Percentiles rank a stretch among this genome's conserved stretches.
Conservation (phyloP, 805 yeast species). For the Schizosaccharomyces pombe region ASM294v3 CU329670.1:845001-845500, state of each 20-base stretch:
- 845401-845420: conserved; percentile 41
- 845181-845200: conserved; percentile 48
- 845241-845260: conserved; percentile 60
- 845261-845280: conserved; percentile 34
- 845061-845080: not conserved
- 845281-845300: conserved; percentile 17
- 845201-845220: conserved; percentile 67
- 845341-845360: conserved; percentile 28
- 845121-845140: not conserved
- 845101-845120: not conserved
- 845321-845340: conserved; percentile 29
- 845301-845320: conserved; percentile 27
- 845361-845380: conserved; percentile 28
- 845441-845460: conserved; percentile 50
- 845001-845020: too few species aligned
- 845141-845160: conserved; percentile 28
- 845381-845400: conserved; percentile 30
- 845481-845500: conserved; percentile 76
- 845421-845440: conserved; percentile 49
- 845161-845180: conserved; percentile 60
- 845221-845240: conserved; percentile 54
- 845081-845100: not conserved
- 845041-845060: too few species aligned
- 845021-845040: too few species aligned
- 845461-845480: conserved; percentile 35